These are phyloP conservation scores for Xanthoconium purpureum DNA, from an alignment of 768 basidiomycete genomes.

Conservation along the genomic window DNA sequence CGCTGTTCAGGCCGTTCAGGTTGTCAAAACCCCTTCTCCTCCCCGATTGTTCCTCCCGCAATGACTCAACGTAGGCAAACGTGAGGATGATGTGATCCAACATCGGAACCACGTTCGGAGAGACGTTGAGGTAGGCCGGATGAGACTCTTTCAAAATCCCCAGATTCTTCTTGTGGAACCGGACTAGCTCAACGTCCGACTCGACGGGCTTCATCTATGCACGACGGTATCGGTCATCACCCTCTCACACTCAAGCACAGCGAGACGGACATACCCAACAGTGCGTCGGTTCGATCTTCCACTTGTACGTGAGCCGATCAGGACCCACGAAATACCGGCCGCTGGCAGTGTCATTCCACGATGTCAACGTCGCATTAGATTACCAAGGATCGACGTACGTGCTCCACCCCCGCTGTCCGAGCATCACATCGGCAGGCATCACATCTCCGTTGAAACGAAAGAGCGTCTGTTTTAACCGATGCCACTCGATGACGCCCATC, in stretches of 20 bases:
- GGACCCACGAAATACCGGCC: conserved; percentile 34
- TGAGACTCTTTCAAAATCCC: conserved; percentile 20
- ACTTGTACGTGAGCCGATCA: conserved; percentile 31
- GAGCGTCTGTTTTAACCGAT: conserved; percentile 10
- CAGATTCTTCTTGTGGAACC: conserved; percentile 24
- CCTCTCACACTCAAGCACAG: background rate
- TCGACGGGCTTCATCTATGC: conserved; percentile 18
- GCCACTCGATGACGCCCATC: conserved; percentile 27
- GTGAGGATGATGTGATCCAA: conserved; percentile 29
- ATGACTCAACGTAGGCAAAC: conserved; percentile 20
- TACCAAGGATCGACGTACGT: conserved; percentile 10
- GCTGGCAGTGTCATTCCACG: conserved; percentile 9
- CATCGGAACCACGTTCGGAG: conserved; percentile 15
- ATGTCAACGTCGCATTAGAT: background rate
- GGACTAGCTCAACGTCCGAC: conserved; percentile 16
- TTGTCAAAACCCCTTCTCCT: background rate
- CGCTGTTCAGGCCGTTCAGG: too few relatives aligned
- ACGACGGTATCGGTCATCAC: background rate
- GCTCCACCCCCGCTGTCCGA: conserved; percentile 14
- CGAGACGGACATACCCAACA: conserved; percentile 21
- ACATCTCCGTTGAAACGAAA: conserved; percentile 18
- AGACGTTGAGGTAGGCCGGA: conserved; percentile 24
- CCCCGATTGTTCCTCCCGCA: conserved; percentile 10
- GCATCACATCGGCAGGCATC: conserved; percentile 6
- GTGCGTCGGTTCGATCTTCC: conserved; percentile 27